Base-by-base conservation (phyloP, 1,139 yeast species). In the Geotrichum restrictum region DNA sequence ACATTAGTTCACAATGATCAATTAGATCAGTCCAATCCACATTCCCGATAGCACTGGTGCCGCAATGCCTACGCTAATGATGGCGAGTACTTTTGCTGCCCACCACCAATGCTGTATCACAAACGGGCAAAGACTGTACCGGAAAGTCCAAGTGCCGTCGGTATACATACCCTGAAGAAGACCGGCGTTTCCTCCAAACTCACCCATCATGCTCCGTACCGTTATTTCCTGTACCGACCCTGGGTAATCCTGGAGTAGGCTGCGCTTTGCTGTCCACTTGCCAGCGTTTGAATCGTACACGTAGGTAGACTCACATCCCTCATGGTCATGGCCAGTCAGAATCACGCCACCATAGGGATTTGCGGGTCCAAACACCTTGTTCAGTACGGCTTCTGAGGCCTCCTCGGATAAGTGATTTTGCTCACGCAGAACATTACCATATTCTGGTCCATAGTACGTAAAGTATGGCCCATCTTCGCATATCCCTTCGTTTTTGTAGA, bases 141-240 rank as follows among this genome's bases (percentile, higher is more conserved):
- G 71, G 71, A 86, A 88, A n/a, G 75, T 75, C 93, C 94, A 85
- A 14, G 62, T 61, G 1, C 65, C 60, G 42, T 66, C 64, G 6
- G 64, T 56, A 58, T 78, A 85, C 52, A 74, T 78, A 1, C 95
- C 97, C 0, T 89, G 82, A 58, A 93, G 71, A 18, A 93, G 70
- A 0, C 97, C 98, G 1, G 93, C 80, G 63, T 86, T 88, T 1
- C 98, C 98, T 52, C 84, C 86, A 63, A 75, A 93, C 65, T 91
- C 96, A 11, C 98, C 98, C 98, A 93, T 93, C 83, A 91, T 86
- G 34, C 96, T 81, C 54, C 89, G 75, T 11, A 93, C 97, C 0
- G 95, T 94, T 49, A 87, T 73, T 68, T 93, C 98, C 51, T 83
- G 75, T 11, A 91, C 72, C 8, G 39, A 13, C 19, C 37, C 40